Conservation (phyloP, 805 yeast species). For the Ogataea ramenticola region DNA sequence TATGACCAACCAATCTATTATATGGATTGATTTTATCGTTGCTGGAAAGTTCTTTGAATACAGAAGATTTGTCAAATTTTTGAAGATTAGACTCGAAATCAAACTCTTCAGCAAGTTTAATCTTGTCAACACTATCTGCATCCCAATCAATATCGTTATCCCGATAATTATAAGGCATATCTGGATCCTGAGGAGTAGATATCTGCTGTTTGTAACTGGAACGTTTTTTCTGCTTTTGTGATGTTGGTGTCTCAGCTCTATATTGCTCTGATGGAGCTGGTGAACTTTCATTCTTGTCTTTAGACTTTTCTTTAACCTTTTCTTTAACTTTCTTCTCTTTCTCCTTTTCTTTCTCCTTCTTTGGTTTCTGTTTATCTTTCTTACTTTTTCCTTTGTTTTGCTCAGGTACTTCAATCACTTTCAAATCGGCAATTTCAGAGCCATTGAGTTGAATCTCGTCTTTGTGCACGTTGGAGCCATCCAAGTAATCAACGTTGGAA, state of each 20-base stretch:
- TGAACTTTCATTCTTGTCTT: conserved; percentile 3
- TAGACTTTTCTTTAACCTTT: conserved; percentile 1
- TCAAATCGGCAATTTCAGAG: conserved; percentile 41
- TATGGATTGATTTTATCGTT: conserved; percentile 54
- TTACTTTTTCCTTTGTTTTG: conserved; percentile 19
- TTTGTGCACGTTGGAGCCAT: conserved; percentile 14
- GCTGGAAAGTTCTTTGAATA: conserved; percentile 67
- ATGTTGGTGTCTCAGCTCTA: conserved; percentile 5
- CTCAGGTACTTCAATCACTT: conserved; percentile 47
- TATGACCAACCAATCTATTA: conserved; percentile 68
- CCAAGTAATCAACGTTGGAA: conserved; percentile 26
- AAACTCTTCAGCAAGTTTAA: conserved; percentile 55
- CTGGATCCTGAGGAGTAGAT: conserved; percentile 8
- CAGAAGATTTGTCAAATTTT: conserved; percentile 72
- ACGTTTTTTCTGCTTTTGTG: conserved; percentile 10
- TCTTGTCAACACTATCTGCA: conserved; percentile 36
- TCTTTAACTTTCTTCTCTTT: conserved; percentile 3
- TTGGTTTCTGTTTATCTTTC: conserved; percentile 12
- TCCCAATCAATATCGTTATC: conserved; percentile 39
- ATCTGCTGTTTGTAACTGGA: not conserved
- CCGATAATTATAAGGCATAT: conserved; percentile 14
- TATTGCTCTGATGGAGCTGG: conserved; percentile 1
- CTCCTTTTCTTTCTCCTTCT: conserved; percentile 6
- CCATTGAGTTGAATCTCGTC: conserved; percentile 20
- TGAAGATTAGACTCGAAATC: conserved; percentile 80